These are phyloP conservation scores for Zygotorulaspora chibaensis DNA, from an alignment of 805 yeast species.

Conservation along the genomic window DNA sequence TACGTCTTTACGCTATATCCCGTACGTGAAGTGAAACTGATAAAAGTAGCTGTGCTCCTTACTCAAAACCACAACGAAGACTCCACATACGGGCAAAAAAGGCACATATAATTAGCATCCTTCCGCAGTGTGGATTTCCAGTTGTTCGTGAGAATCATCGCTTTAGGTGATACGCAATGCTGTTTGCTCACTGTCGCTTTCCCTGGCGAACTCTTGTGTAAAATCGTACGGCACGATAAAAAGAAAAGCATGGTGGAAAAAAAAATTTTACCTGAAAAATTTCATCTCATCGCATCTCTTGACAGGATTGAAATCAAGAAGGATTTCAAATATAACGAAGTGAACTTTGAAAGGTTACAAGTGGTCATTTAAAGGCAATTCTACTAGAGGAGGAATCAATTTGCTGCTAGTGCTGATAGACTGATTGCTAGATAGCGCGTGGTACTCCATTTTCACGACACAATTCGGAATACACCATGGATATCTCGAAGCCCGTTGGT, in stretches of 20 bases:
- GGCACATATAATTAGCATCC: too few species aligned
- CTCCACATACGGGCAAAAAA: too few species aligned
- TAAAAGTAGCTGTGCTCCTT: too few species aligned
- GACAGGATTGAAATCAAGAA: neutral
- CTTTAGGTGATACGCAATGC: too few species aligned
- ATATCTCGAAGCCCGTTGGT: constrained; percentile 94
- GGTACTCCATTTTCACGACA: neutral
- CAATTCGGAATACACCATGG: constrained; percentile 50
- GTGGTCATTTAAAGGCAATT: neutral
- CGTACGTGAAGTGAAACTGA: too few species aligned
- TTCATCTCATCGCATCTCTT: constrained; percentile 12
- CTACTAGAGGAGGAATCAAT: neutral
- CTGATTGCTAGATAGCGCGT: neutral
- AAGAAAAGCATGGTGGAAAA: neutral
- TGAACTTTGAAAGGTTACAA: too few species aligned
- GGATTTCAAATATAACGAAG: neutral
- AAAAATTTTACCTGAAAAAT: constrained; percentile 2
- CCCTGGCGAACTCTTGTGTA: too few species aligned
- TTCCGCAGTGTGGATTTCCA: too few species aligned
- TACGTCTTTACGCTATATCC: too few species aligned
- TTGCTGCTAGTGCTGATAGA: neutral
- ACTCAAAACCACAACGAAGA: too few species aligned
- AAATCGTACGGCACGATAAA: neutral
- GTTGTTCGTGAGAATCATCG: too few species aligned
- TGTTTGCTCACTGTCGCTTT: too few species aligned